Percentiles rank a stretch among this genome's conserved stretches.
phyloP scores from a whole-genome alignment of 306 rosid species.

The Quercus ilex region DNA sequence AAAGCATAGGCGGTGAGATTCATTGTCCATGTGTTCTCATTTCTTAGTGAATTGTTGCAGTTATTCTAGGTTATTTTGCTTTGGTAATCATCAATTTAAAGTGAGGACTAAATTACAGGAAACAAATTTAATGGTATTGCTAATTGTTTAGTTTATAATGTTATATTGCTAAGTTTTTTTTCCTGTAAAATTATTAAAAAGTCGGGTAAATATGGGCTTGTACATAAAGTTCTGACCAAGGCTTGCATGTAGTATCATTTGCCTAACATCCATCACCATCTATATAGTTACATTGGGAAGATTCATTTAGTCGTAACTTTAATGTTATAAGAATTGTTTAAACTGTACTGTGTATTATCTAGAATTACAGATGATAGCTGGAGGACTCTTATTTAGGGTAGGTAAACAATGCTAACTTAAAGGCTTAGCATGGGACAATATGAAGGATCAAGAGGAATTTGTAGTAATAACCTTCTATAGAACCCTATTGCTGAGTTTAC shows the following conservation, averaged over 20 bases:
- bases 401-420: background rate
- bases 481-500: background rate
- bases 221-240: background rate
- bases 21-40: slow-evolving; percentile 18
- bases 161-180: background rate
- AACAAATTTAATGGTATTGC: background rate
- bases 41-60: slow-evolving; percentile 14
- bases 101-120: background rate
- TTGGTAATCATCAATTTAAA: slow-evolving; percentile 10
- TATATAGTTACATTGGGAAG: background rate
- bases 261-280: background rate
- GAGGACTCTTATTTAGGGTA: background rate
- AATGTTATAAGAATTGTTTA: background rate
- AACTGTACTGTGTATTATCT: background rate
- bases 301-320: background rate
- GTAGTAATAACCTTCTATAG: background rate
- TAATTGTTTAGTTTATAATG: background rate
- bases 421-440: background rate
- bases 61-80: slow-evolving; percentile 18
- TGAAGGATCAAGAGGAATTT: background rate
- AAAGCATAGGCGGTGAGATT: slow-evolving; percentile 75
- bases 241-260: background rate
- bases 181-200: background rate
- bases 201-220: background rate
- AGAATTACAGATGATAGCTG: background rate